Evolutionary conservation across 2,329 filamentous ascomycete genomes (phyloP), one percentile per base, ranked within the genome.

Genomic region (Fusarium robinianum): DNA sequence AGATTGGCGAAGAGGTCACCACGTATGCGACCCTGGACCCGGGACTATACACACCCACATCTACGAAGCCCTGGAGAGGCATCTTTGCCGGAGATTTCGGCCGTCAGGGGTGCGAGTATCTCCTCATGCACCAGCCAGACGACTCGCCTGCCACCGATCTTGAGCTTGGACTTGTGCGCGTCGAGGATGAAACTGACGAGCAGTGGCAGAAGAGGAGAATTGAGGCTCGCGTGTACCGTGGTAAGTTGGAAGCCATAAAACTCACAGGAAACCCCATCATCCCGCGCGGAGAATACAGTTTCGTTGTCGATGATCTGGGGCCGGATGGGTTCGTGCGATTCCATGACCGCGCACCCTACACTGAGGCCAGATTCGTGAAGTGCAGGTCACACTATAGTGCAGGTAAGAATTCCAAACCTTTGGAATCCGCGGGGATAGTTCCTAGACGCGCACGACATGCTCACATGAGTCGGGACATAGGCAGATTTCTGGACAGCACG

Each of bases 31-130:
- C 90, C 0, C 72, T 97, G 2, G 83, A 90, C 29, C 80, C 83
- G 3, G 72, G 71, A 3, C 68, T 86, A n/a, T 96, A 95, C 64
- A 94, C 83, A 0, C 90, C 92, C 0, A 95, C 90, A 0, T 65
- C 72, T 8, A 76, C 84, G 41, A 92, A 90, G 63, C 91, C 90
- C 0, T 96, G 85, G 74, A 83, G 90, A 51, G 92, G 92, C 0
- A 89, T 99, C 19, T 97, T 89, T 87, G 86, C 90, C 11, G 91
- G 91, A 1, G 91, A 96, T 64, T 96, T 96, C 61, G 86, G 83
- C 17, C 83, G 81, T 0, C 91, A 97, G 59, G 90, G 91, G 1
- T 91, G 87, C 65, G 92, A 97, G 66, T 96, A 96, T 42, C 63
- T 97, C 5, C 73, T 95, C 9, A 73, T 97, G 31, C 75, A 90